Percentiles rank a stretch among this genome's conserved stretches.
These are phyloP conservation scores for Epichloe hybrida DNA, from an alignment of 2,329 filamentous ascomycete genomes.

Conservation along the genomic window DNA sequence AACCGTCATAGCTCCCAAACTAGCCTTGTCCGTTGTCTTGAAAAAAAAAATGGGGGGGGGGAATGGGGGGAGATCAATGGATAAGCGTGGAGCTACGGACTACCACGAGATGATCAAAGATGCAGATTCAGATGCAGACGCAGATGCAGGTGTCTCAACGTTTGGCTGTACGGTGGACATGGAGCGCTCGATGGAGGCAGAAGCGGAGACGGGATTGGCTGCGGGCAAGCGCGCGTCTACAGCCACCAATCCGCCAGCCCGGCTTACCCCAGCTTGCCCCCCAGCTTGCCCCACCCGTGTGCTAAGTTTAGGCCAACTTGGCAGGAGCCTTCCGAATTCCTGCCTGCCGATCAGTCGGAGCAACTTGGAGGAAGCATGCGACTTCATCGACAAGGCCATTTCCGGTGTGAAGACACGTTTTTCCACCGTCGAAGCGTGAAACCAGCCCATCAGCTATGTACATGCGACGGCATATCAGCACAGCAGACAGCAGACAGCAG, in stretches of 20 bases:
- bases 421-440: background rate
- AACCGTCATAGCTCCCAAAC: no score
- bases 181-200: background rate
- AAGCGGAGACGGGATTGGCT: constrained; percentile 1
- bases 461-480: background rate
- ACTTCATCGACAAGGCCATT: background rate
- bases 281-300: background rate
- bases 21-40: no score
- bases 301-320: background rate
- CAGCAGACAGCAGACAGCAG: background rate
- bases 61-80: no score
- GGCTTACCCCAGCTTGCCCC: background rate
- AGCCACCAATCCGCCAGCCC: background rate
- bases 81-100: no score
- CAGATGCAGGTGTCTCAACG: no score
- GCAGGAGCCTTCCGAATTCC: background rate
- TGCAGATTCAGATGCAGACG: no score
- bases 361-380: background rate
- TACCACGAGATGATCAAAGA: no score
- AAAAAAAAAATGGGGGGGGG: no score
- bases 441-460: background rate
- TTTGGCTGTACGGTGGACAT: no score
- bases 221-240: constrained; percentile 4
- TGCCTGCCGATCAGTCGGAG: background rate
- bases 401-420: background rate